phyloP scores from a whole-genome alignment of 139 green algal species.

The Raphidocelis subcapitata region DNA sequence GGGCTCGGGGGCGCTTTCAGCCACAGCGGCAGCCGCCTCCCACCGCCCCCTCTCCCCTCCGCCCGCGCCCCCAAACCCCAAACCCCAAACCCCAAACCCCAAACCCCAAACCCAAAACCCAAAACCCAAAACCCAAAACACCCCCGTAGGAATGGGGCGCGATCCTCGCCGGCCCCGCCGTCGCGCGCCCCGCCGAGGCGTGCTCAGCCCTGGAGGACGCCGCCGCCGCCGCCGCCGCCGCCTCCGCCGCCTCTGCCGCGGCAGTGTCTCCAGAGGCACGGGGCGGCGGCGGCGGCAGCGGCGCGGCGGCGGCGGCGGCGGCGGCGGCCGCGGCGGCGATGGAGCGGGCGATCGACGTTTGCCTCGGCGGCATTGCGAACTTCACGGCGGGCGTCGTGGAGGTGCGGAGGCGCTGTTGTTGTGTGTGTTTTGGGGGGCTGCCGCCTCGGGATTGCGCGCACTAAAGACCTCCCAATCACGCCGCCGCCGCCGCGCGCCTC shows the following conservation, averaged over 20 bases:
- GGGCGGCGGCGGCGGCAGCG: too few relatives aligned
- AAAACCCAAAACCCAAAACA: not conserved
- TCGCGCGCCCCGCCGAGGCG: constrained; percentile 32
- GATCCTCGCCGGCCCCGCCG: constrained; percentile 28
- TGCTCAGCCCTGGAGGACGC: constrained; percentile 52
- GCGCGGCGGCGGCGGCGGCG: not conserved
- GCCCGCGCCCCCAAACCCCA: too few relatives aligned
- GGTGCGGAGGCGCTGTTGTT: not conserved
- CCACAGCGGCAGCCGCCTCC: too few relatives aligned
- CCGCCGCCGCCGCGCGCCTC: not conserved
- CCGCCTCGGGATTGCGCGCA: not conserved
- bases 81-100: not conserved
- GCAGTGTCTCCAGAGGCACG: too few relatives aligned
- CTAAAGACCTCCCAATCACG: not conserved
- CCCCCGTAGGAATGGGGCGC: constrained; percentile 21
- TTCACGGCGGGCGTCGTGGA: not conserved
- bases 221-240: too few relatives aligned
- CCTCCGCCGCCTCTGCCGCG: too few relatives aligned
- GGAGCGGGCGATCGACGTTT: not conserved
- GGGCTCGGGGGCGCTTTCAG: too few relatives aligned
- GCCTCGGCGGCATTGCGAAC: not conserved
- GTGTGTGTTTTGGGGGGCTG: not conserved
- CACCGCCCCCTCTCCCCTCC: too few relatives aligned
- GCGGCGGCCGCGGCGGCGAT: not conserved
- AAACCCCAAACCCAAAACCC: too few relatives aligned